Evolutionary conservation across 1,284 basidiomycete genomes (phyloP).

Genomic region (Erythrobasidium hasegawianum): DNA sequence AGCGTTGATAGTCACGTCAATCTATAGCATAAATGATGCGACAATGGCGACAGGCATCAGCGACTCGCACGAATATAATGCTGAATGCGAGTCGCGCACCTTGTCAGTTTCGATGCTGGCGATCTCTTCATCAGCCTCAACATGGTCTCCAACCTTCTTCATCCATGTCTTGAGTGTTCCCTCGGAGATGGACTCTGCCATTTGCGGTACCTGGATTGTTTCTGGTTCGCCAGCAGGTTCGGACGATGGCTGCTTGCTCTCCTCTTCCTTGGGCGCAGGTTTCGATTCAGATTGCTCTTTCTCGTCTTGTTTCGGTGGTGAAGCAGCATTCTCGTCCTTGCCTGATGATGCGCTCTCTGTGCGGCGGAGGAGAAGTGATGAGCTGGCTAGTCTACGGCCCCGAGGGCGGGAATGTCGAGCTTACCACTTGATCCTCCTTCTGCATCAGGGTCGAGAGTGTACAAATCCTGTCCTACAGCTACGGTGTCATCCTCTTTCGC

Average conservation of each 20-base stretch:
- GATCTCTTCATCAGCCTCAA: conserved; percentile 89
- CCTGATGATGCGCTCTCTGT: background rate
- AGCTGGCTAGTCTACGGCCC: too few species aligned
- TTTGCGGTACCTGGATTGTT: conserved; percentile 93
- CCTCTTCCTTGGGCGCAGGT: background rate
- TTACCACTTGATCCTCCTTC: background rate
- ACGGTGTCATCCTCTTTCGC: conserved; percentile 93
- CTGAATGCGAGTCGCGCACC: too few species aligned
- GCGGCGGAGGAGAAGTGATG: too few species aligned
- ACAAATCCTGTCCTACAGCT: conserved; percentile 88
- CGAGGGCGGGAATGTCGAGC: too few species aligned
- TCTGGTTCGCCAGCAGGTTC: conserved; percentile 50
- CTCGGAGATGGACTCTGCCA: conserved; percentile 98
- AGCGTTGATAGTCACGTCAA: conserved; percentile 95
- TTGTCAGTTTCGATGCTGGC: conserved; percentile 99
- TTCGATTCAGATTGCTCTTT: conserved; percentile 8
- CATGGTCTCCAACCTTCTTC: conserved; percentile 88
- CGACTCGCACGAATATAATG: too few species aligned
- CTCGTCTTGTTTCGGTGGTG: conserved; percentile 11
- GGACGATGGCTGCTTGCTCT: conserved; percentile 13
- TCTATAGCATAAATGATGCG: conserved; percentile 56
- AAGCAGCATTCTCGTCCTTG: background rate
- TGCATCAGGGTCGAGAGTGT: conserved; percentile 64
- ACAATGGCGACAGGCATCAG: too few species aligned
- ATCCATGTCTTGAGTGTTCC: conserved; percentile 94